Base-by-base conservation (phyloP, 2,329 filamentous ascomycete genomes). In the Phaeosphaeria sp. region DNA sequence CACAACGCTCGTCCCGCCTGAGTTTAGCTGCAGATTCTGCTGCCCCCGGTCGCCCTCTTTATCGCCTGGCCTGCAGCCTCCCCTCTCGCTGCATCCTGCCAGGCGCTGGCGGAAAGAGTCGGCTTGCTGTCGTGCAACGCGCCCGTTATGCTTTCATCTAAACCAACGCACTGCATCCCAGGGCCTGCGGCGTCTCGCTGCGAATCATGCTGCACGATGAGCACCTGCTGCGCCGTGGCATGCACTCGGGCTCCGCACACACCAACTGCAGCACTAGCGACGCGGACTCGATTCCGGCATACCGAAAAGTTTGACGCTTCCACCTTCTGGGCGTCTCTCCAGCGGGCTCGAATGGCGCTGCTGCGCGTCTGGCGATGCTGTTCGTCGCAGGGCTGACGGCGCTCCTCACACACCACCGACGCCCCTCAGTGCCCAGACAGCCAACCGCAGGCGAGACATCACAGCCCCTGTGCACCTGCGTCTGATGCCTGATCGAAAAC, bases 111-210 rank as follows among this genome's bases (percentile, higher is more conserved):
- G 67, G 68, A 65, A 68, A 66, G 62, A 61, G 56, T 67, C 69
- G 71, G 68, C 66, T 67, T 57, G 52, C 58, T 60, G 67, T 53
- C 50, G 66, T 69, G 67, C 56, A 53, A 67, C 67, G 22, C 59
- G 57, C 59, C 69, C 64, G 63, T 68, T 70, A 54, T 70, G 59
- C 57, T 55, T 60, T 67, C 67, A 69, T 69, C 69, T 64, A 70
- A 71, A 62, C 51, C 59, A 55, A 59, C 56, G 65, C 65, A 61
- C 52, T 55, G 56, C 61, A 60, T 53, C 55, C 57, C 53, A 55
- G 53, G 55, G 64, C 56, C 59, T 59, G 60, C 61, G 60, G 50
- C 60, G 46, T 55, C 54, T 61, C 51, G 59, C 59, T 67, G 67
- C 64, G 61, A 66, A 68, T 67, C 65, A 67, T 66, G 44, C 54